Conservation (phyloP, 2,329 filamentous ascomycete genomes). For the Emmonsia crescens region DNA sequence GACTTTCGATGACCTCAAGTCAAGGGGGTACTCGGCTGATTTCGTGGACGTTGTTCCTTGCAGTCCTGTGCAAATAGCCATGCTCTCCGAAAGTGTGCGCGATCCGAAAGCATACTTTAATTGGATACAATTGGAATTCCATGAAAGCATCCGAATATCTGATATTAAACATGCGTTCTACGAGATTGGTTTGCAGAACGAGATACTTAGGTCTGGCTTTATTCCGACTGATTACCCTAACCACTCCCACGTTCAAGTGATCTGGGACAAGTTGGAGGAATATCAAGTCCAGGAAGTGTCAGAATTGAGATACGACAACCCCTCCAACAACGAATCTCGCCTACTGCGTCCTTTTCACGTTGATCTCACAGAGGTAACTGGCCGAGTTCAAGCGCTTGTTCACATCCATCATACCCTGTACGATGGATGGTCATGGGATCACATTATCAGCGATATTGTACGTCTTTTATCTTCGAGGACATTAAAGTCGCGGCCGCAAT, state of each 20-base stretch:
- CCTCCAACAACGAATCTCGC: slow-evolving; percentile 26
- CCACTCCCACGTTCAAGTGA: slow-evolving; percentile 49
- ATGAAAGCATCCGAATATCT: slow-evolving; percentile 23
- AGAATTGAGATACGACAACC: slow-evolving; percentile 31
- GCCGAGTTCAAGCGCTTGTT: slow-evolving; percentile 31
- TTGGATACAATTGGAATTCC: slow-evolving; percentile 55
- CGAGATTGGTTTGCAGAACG: slow-evolving; percentile 44
- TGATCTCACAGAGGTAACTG: slow-evolving; percentile 37
- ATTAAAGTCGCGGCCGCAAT: slow-evolving; percentile 43
- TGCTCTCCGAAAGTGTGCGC: slow-evolving; percentile 63
- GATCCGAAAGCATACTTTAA: slow-evolving; percentile 62
- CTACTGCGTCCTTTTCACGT: slow-evolving; percentile 50
- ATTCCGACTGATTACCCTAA: slow-evolving; percentile 34
- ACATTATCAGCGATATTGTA: slow-evolving; percentile 58
- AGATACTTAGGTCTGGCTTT: slow-evolving; percentile 67
- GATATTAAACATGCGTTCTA: slow-evolving; percentile 42
- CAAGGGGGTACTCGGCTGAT: slow-evolving; percentile 14
- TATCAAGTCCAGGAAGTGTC: slow-evolving; percentile 37
- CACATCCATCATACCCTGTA: slow-evolving; percentile 75
- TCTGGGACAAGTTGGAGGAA: slow-evolving; percentile 46
- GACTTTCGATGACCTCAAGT: slow-evolving; percentile 35
- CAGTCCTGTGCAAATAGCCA: slow-evolving; percentile 64
- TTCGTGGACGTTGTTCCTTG: slow-evolving; percentile 45
- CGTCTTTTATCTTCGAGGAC: slow-evolving; percentile 34
- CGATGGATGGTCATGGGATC: slow-evolving; percentile 85